Base-by-base conservation (phyloP, 805 yeast genomes). In the Teunomyces pallodes region DNA sequence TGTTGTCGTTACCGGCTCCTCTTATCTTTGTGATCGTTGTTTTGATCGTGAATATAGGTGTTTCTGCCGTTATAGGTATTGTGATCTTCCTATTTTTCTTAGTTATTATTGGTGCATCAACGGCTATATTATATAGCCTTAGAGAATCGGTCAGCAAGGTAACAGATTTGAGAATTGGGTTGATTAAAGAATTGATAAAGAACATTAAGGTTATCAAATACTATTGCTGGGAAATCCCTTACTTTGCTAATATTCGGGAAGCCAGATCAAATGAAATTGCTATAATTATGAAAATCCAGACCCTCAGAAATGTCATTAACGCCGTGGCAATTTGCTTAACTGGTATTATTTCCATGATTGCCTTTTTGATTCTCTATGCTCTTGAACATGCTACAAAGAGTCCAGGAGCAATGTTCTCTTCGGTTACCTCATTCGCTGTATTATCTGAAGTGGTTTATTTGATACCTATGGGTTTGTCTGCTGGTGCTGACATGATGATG, bases 151-250 rank as follows among this genome's bases (percentile, higher is more conserved):
- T 51, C 10, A 47, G 43, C 13, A 40, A 42, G 12, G 46, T 42
- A 29, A 58, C 59, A 9, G 61, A 58, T 42, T 33, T n/a, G 16
- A 50, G 62, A 39, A 48, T 58, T 5, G 38, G 46, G 24, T 47
- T 36, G 24, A 53, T 53, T 12, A 51, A 49, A 27, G 62, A 58
- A 43, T 46, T 53, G n/a, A 24, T 58, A 20, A 42, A 44, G 43
- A 58, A 57, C 36, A 40, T 59, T 35, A 53, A 54, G 42, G 55
- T 59, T 50, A 57, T 59, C 42, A 59, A 59, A 42, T 50, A 51
- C 32, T 59, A 57, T 38, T 48, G 53, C 14, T 57, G 63, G 63
- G 62, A 58, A 33, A 27, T 39, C 10, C 59, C 59, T 3, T 58
- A 57, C 38, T 47, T 45, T 31, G 43, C 48, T 13, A 45, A 42